Evolutionary conservation across 306 rosid genomes (phyloP), one percentile per base, ranked within the genome.

Genomic region (Ochetophila trinervis): DNA sequence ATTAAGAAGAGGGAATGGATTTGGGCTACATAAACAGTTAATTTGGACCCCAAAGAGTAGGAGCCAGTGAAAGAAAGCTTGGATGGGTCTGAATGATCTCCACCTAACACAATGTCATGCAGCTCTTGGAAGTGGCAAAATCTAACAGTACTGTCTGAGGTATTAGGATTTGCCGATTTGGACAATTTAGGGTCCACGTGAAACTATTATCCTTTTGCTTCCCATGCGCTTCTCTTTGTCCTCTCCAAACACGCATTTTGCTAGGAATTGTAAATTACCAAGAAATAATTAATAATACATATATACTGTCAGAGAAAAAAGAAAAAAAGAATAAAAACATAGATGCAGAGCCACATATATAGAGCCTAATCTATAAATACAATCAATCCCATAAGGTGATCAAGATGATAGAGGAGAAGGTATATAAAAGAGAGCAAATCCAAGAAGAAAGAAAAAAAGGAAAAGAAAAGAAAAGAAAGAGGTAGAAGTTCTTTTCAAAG

Each of bases 161-260:
- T 27, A 36, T 18, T 50, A n/a, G 69, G 72, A 74, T 77, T n/a
- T n/a, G n/a, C n/a, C n/a, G n/a, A n/a, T n/a, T 63, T 72, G 22
- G 91, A 82, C 87, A 80, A 69, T 62, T 74, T 55, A 64, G 74
- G 58, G 67, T 62, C 86, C 88, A 85, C 84, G 84, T 82, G 86
- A 80, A 54, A 27, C 32, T 16, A 50, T 18, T 56, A 72, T 63
- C 50, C 40, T 11, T 53, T 66, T n/a, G 70, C 70, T 66, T 66
- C 53, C 37, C 70, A 36, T 66, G 70, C 61, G 52, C 32, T 66
- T 66, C 50, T 66, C 53, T 45, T 66, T 66, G 35, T 18, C 52
- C 37, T 16, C 48, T 53, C 52, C 32, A 27, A 27, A 27, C 34
- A 13, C 59, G 34, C 54, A 35, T 14, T 52, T 54, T 32, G 11